phyloP scores from a whole-genome alignment of 768 basidiomycete species.

The Suillus lakei region DNA sequence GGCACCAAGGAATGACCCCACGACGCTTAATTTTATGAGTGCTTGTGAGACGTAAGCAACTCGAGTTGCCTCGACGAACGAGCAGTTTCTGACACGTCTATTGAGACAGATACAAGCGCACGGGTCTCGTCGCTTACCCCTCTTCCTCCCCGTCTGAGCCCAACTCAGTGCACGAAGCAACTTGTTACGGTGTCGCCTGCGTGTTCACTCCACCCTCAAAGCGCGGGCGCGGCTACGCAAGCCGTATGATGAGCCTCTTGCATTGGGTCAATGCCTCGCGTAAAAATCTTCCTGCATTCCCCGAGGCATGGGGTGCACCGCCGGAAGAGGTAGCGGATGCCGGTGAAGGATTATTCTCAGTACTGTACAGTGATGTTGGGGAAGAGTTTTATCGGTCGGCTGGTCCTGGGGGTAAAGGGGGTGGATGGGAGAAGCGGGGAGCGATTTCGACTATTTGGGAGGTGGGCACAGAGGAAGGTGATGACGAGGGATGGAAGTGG shows the following conservation, averaged over 20 bases:
- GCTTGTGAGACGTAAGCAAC: constrained; percentile 64
- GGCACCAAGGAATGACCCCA: constrained; percentile 53
- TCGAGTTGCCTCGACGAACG: constrained; percentile 3
- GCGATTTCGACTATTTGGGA: constrained; percentile 47
- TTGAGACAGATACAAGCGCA: constrained; percentile 39
- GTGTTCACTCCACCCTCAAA: constrained; percentile 58
- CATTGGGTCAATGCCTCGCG: constrained; percentile 56
- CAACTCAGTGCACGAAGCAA: constrained; percentile 33
- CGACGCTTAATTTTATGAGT: constrained; percentile 54
- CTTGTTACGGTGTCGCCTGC: constrained; percentile 57
- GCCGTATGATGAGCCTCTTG: constrained; percentile 68
- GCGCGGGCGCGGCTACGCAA: constrained; percentile 60
- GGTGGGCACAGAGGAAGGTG: constrained; percentile 19
- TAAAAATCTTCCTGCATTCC: constrained; percentile 39
- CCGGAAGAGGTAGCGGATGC: constrained; percentile 40
- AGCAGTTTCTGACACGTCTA: constrained; percentile 19
- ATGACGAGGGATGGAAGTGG: constrained; percentile 27
- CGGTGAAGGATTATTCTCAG: constrained; percentile 50
- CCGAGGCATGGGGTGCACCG: constrained; percentile 47
- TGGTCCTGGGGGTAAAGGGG: constrained; percentile 37
- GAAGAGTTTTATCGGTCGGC: constrained; percentile 48
- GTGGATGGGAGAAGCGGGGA: constrained; percentile 51
- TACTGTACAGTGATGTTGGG: constrained; percentile 60
- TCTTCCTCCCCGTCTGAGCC: constrained; percentile 12
- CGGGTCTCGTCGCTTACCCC: constrained; percentile 35